phyloP scores from a whole-genome alignment of 257 asterid species.

The Linderniella brevidens region DNA sequence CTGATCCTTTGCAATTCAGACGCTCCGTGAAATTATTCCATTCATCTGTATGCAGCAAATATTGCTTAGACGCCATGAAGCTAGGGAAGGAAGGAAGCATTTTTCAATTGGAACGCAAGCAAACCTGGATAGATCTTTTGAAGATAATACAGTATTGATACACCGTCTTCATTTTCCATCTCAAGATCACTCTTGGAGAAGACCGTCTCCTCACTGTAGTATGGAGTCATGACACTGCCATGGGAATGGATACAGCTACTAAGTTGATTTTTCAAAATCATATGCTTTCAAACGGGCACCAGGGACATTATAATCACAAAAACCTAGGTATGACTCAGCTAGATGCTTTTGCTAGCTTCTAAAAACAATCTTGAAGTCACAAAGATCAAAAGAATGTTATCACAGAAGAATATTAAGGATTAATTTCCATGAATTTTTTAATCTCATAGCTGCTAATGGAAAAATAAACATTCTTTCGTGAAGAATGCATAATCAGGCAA shows the following conservation, averaged over 20 bases:
- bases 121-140: constrained; percentile 89
- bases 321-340: neutral
- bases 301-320: too few species aligned
- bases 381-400: too few species aligned
- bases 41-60: constrained; percentile 37
- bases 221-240: constrained; percentile 89
- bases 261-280: neutral
- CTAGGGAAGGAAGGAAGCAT: neutral
- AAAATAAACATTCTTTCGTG: too few species aligned
- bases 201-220: constrained; percentile 95
- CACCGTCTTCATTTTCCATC: constrained; percentile 96
- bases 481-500: too few species aligned
- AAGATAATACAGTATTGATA: constrained; percentile 79
- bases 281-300: too few species aligned
- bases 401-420: too few species aligned
- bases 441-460: too few species aligned
- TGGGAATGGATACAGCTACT: constrained; percentile 16
- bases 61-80: constrained; percentile 7
- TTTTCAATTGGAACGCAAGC: neutral
- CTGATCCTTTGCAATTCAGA: constrained; percentile 50
- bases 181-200: constrained; percentile 90
- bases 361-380: too few species aligned
- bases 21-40: constrained; percentile 95
- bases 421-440: too few species aligned
- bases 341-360: too few species aligned